These are phyloP conservation scores for Hymenotorrendiella dingleyae DNA, from an alignment of 2,329 filamentous ascomycete species.

Conservation along the genomic window DNA sequence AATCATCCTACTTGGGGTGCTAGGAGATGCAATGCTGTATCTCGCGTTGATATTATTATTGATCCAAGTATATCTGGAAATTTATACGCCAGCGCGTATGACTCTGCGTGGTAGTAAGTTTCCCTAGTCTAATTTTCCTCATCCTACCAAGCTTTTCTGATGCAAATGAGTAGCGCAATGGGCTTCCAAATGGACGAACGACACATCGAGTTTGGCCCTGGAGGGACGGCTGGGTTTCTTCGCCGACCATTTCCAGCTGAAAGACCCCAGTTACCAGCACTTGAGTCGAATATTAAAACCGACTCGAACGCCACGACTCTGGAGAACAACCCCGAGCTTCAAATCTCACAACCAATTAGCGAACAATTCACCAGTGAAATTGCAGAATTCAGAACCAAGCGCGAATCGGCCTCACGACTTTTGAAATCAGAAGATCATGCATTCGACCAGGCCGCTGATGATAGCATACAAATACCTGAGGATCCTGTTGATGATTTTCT, in stretches of 20 bases:
- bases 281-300: no score
- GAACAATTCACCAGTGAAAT: no score
- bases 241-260: background rate
- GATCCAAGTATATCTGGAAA: background rate
- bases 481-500: no score
- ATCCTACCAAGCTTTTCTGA: background rate
- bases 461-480: no score
- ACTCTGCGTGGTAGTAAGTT: slow-evolving; percentile 5
- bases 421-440: no score
- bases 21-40: background rate
- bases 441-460: no score
- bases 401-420: no score
- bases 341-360: no score
- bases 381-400: no score
- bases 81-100: background rate
- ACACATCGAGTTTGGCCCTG: background rate
- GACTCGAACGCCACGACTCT: no score
- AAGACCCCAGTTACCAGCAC: slow-evolving; percentile 1
- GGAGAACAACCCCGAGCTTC: no score
- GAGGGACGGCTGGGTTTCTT: background rate
- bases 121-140: background rate
- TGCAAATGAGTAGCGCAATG: background rate
- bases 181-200: background rate
- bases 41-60: slow-evolving; percentile 3
- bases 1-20: slow-evolving; percentile 5